A percentile compares a stretch with the other conserved stretches of the same genome.
These are phyloP conservation scores for Buddleja alternifolia DNA, from an alignment of 257 asterid species.

Conservation along the genomic window DNA sequence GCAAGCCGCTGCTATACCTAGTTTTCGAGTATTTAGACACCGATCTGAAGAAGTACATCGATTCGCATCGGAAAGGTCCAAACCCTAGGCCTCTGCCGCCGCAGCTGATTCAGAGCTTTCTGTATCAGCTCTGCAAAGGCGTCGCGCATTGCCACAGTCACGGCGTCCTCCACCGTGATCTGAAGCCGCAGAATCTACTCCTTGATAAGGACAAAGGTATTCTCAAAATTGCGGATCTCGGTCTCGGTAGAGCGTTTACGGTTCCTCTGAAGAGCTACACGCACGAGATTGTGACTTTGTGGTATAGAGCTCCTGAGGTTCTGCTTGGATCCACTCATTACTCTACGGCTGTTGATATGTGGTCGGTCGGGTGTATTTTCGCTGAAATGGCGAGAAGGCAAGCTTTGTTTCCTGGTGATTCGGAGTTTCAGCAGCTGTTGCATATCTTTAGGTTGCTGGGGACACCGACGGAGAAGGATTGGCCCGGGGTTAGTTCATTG, in stretches of 20 bases:
- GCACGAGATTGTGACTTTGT: constrained; percentile 94
- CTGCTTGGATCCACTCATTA: constrained; percentile 88
- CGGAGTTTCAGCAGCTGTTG: constrained; percentile 91
- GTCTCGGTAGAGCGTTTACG: constrained; percentile 93
- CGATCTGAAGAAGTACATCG: constrained; percentile 85
- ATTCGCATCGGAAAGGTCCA: constrained; percentile 81
- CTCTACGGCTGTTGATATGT: constrained; percentile 94
- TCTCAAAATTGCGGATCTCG: constrained; percentile 94
- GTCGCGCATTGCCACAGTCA: constrained; percentile 97
- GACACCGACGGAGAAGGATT: constrained; percentile 80
- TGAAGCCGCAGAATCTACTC: constrained; percentile 90
- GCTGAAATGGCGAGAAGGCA: constrained; percentile 96
- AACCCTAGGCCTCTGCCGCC: constrained; percentile 75
- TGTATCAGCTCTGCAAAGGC: constrained; percentile 88
- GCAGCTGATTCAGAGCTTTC: constrained; percentile 65
- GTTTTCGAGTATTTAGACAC: constrained; percentile 96
- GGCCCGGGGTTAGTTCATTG: constrained; percentile 89
- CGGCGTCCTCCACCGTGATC: constrained; percentile 94
- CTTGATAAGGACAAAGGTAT: constrained; percentile 91
- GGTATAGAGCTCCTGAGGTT: constrained; percentile 99
- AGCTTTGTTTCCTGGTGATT: constrained; percentile 91
- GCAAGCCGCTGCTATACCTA: constrained; percentile 86
- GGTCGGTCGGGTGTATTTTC: constrained; percentile 98
- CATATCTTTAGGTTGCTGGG: constrained; percentile 92
- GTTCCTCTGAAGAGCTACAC: constrained; percentile 97